Conservation (phyloP, 108 stramenopile species). For the Nitzschia inconspicua region DNA sequence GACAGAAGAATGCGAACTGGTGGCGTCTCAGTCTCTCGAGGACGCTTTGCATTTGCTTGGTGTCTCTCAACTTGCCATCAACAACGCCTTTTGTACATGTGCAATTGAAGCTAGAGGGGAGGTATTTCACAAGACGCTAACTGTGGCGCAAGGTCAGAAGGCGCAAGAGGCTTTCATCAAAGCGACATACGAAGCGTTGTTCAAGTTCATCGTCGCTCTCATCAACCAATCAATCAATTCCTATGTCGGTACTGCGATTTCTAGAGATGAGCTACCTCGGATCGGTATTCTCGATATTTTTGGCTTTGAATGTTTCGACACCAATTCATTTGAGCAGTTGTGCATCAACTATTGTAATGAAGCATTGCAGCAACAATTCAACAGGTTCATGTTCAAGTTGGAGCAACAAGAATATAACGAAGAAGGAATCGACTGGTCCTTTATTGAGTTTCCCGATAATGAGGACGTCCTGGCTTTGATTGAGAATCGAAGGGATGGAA, state of each 20-base stretch:
- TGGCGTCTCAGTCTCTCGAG: conserved; percentile 39
- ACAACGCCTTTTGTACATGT: conserved; percentile 60
- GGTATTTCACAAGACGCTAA: conserved; percentile 68
- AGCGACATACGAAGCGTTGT: conserved; percentile 85
- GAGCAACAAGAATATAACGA: conserved; percentile 80
- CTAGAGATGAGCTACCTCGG: conserved; percentile 29
- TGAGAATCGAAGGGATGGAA: conserved; percentile 74
- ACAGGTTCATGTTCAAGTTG: conserved; percentile 83
- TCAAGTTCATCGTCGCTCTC: conserved; percentile 80
- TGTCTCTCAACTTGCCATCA: conserved; percentile 54
- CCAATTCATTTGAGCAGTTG: conserved; percentile 91
- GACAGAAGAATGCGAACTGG: conserved; percentile 36
- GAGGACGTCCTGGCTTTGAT: conserved; percentile 88
- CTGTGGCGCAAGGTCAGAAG: conserved; percentile 53
- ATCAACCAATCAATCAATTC: conserved; percentile 81
- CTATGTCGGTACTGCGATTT: conserved; percentile 8
- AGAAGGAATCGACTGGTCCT: conserved; percentile 86
- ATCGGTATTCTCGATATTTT: conserved; percentile 98
- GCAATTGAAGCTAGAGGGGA: conserved; percentile 78
- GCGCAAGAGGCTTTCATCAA: conserved; percentile 92
- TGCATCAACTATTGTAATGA: conserved; percentile 98
- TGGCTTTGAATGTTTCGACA: conserved; percentile 96
- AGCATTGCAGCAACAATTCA: conserved; percentile 91
- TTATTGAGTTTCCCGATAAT: conserved; percentile 91
- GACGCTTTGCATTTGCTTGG: conserved; percentile 62